A percentile compares a stretch with the other conserved stretches of the same genome.
phyloP scores from a whole-genome alignment of 495 filamentous ascomycete species.

The Endocarpon pusillum region DNA sequence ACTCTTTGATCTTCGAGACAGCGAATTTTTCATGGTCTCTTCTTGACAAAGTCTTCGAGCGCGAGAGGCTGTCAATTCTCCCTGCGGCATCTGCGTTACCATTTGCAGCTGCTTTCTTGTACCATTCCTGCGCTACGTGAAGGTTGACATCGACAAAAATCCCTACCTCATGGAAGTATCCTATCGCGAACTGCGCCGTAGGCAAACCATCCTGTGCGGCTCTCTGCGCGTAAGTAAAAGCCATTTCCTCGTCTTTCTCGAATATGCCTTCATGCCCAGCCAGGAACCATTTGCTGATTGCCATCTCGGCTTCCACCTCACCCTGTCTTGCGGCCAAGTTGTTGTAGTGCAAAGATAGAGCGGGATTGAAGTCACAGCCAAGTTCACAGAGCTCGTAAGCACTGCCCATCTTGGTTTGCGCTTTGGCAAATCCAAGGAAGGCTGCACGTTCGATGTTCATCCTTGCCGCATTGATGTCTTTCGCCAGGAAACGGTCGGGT shows the following conservation, averaged over 20 bases:
- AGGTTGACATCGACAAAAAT: slow-evolving; percentile 70
- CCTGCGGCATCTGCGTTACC: slow-evolving; percentile 80
- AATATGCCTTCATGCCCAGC: slow-evolving; percentile 86
- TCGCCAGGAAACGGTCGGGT: slow-evolving; percentile 54
- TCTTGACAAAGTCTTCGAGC: slow-evolving; percentile 72
- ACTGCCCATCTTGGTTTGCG: slow-evolving; percentile 91
- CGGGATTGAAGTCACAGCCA: slow-evolving; percentile 87
- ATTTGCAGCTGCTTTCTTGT: slow-evolving; percentile 72
- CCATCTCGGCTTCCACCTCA: slow-evolving; percentile 84
- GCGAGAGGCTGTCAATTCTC: slow-evolving; percentile 68
- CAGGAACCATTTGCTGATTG: slow-evolving; percentile 96
- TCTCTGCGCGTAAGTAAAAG: slow-evolving; percentile 76
- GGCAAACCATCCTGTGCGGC: slow-evolving; percentile 65
- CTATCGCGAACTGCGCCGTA: slow-evolving; percentile 91
- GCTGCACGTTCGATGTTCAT: slow-evolving; percentile 93
- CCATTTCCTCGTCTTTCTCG: slow-evolving; percentile 85
- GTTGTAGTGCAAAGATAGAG: slow-evolving; percentile 87
- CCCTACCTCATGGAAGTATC: slow-evolving; percentile 94
- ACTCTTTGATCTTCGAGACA: slow-evolving; percentile 76
- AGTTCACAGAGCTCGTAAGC: slow-evolving; percentile 89
- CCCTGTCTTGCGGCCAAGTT: slow-evolving; percentile 79
- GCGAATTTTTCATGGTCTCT: slow-evolving; percentile 87
- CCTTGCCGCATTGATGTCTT: slow-evolving; percentile 56
- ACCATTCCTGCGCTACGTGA: slow-evolving; percentile 75
- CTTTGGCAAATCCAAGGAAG: slow-evolving; percentile 91